Conservation (phyloP, 306 rosid genomes). For the Lathyrus oleraceus region DNA sequence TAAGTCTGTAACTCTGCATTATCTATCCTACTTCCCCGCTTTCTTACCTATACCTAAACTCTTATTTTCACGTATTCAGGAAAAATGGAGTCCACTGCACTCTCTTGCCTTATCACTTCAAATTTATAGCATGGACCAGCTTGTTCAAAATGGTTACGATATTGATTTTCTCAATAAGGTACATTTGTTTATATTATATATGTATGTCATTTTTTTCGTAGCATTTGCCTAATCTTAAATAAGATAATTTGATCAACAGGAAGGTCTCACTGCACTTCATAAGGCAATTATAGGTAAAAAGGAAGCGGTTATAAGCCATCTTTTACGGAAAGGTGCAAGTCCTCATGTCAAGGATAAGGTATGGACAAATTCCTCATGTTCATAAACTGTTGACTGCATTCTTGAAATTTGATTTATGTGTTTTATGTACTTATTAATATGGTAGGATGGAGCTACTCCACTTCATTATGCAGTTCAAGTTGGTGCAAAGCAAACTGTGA, state of each 20-base stretch:
- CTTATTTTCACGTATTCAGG: slow-evolving; percentile 46
- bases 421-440: slow-evolving; percentile 32
- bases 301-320: slow-evolving; percentile 85
- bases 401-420: slow-evolving; percentile 18
- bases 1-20: slow-evolving; percentile 41
- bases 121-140: slow-evolving; percentile 64
- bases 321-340: slow-evolving; percentile 87
- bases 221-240: slow-evolving; percentile 23
- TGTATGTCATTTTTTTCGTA: slow-evolving; percentile 10
- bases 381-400: slow-evolving; percentile 14
- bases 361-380: slow-evolving; percentile 32
- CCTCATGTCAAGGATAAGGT: slow-evolving; percentile 84
- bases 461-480: slow-evolving; percentile 97
- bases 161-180: slow-evolving; percentile 65
- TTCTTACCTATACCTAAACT: slow-evolving; percentile 24
- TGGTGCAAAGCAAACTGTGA: slow-evolving; percentile 82
- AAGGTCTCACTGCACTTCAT: slow-evolving; percentile 90
- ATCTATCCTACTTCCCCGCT: slow-evolving; percentile 21
- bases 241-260: slow-evolving; percentile 57
- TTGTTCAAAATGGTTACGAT: slow-evolving; percentile 66
- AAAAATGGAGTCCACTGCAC: slow-evolving; percentile 79
- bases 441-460: slow-evolving; percentile 92
- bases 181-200: slow-evolving; percentile 12
- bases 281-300: slow-evolving; percentile 78
- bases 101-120: slow-evolving; percentile 76